phyloP scores from a whole-genome alignment of 1,284 basidiomycete species.

The Boletus sp. region DNA sequence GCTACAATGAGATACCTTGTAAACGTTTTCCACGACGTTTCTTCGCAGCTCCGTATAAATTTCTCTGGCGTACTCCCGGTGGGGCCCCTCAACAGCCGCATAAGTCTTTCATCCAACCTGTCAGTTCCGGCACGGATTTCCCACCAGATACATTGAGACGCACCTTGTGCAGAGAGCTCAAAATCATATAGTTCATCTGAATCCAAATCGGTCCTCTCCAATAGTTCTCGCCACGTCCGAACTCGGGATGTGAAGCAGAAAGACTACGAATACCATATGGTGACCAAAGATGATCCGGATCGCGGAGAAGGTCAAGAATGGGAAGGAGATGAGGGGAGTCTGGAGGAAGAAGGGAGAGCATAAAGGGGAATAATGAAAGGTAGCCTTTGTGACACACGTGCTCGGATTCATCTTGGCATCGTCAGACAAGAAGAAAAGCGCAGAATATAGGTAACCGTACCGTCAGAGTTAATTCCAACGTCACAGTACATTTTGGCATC shows the following conservation, averaged over 20 bases:
- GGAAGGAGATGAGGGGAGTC: constrained; percentile 75
- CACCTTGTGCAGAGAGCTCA: constrained; percentile 76
- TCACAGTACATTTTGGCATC: constrained; percentile 92
- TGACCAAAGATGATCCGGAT: constrained; percentile 87
- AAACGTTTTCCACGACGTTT: constrained; percentile 84
- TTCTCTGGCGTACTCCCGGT: constrained; percentile 66
- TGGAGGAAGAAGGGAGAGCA: constrained; percentile 73
- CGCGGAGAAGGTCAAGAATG: constrained; percentile 75
- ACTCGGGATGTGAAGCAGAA: constrained; percentile 79
- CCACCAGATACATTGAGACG: constrained; percentile 8
- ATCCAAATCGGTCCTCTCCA: constrained; percentile 97
- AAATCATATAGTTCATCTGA: constrained; percentile 90
- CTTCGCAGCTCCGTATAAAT: constrained; percentile 78
- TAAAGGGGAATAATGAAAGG: constrained; percentile 88
- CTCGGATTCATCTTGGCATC: constrained; percentile 73
- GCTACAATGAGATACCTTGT: constrained; percentile 52
- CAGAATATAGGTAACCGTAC: constrained; percentile 37
- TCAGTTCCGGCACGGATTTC: constrained; percentile 7
- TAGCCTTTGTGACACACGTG: constrained; percentile 91
- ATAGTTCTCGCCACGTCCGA: constrained; percentile 90
- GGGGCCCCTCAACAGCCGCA: constrained; percentile 73
- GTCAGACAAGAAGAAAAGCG: constrained; percentile 8
- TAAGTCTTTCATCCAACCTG: constrained; percentile 55
- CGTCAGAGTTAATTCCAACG: constrained; percentile 77
- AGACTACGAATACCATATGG: constrained; percentile 85